A percentile compares a stretch with the other conserved stretches of the same genome.
These are phyloP conservation scores for Ceratobasidium sp. DNA, from an alignment of 1,284 basidiomycete genomes.

Conservation along the genomic window DNA sequence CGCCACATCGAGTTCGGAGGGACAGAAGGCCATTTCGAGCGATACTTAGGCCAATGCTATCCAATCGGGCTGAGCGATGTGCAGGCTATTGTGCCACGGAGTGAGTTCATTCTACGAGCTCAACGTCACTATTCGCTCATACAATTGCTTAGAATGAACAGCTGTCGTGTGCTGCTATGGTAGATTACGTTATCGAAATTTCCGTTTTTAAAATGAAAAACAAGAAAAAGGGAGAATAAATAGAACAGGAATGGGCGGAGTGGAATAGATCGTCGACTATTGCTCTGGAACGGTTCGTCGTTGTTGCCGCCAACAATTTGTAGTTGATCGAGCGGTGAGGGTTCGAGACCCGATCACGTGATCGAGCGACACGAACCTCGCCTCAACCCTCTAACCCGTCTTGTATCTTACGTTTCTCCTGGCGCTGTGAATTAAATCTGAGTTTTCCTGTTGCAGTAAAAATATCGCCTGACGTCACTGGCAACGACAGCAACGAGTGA, in stretches of 20 bases:
- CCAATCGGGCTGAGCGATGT: neutral
- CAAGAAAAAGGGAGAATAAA: too few relatives aligned
- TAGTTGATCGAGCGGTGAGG: too few relatives aligned
- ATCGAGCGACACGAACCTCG: slow-evolving; percentile 6
- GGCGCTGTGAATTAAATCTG: neutral
- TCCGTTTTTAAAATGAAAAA: too few relatives aligned
- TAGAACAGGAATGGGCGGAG: neutral
- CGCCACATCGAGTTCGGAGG: neutral
- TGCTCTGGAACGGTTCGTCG: neutral
- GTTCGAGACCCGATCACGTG: slow-evolving; percentile 8
- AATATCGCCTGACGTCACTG: slow-evolving; percentile 18
- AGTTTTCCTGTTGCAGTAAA: neutral
- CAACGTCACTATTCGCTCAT: neutral
- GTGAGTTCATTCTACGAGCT: neutral
- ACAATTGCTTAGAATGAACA: neutral
- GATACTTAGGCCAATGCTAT: neutral
- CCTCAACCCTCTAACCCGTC: slow-evolving; percentile 29
- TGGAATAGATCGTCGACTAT: neutral
- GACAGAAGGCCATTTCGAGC: neutral
- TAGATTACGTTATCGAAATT: neutral
- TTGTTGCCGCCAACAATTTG: too few relatives aligned
- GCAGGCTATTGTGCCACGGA: neutral
- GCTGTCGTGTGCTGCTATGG: neutral
- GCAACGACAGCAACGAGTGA: slow-evolving; percentile 21
- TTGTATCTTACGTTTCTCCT: neutral